Conservation (phyloP, 495 filamentous ascomycete genomes). For the Aspergillus nidulans region DNA sequence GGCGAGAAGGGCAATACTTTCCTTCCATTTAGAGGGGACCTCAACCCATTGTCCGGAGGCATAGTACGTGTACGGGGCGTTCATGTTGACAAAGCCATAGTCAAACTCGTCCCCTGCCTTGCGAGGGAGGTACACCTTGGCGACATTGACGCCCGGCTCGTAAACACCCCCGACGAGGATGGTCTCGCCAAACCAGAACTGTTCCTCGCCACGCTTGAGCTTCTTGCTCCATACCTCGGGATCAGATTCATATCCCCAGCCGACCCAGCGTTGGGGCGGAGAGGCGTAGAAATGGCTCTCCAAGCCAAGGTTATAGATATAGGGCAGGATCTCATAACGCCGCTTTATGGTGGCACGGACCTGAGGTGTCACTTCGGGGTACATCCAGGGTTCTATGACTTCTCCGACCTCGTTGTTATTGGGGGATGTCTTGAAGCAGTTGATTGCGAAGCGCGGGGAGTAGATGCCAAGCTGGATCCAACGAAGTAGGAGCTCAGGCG, state of each 20-base stretch:
- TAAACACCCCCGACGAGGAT: constrained; percentile 63
- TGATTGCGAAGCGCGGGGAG: constrained; percentile 66
- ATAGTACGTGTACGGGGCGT: constrained; percentile 55
- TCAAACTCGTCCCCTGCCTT: constrained; percentile 36
- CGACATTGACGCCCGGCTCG: constrained; percentile 47
- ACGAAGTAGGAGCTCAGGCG: constrained; percentile 61
- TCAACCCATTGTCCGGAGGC: constrained; percentile 57
- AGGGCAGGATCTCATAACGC: constrained; percentile 65
- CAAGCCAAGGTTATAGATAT: constrained; percentile 60
- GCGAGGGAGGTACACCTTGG: constrained; percentile 57
- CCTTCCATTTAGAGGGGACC: constrained; percentile 53
- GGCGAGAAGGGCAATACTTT: constrained; percentile 59
- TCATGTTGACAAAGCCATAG: constrained; percentile 58
- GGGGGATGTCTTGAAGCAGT: constrained; percentile 66
- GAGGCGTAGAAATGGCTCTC: constrained; percentile 53
- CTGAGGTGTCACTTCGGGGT: constrained; percentile 55
- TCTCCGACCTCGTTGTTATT: constrained; percentile 58
- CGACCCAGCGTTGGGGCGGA: constrained; percentile 63
- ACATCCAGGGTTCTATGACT: constrained; percentile 72
- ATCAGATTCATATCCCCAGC: constrained; percentile 64
- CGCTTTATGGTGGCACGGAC: constrained; percentile 61
- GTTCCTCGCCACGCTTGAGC: constrained; percentile 54
- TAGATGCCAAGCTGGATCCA: constrained; percentile 68
- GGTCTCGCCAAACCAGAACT: constrained; percentile 69
- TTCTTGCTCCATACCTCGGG: constrained; percentile 56